These are phyloP conservation scores for Cymbopogon flexuosus DNA, from an alignment of 202 grass and related monocot species.

Conservation along the genomic window DNA sequence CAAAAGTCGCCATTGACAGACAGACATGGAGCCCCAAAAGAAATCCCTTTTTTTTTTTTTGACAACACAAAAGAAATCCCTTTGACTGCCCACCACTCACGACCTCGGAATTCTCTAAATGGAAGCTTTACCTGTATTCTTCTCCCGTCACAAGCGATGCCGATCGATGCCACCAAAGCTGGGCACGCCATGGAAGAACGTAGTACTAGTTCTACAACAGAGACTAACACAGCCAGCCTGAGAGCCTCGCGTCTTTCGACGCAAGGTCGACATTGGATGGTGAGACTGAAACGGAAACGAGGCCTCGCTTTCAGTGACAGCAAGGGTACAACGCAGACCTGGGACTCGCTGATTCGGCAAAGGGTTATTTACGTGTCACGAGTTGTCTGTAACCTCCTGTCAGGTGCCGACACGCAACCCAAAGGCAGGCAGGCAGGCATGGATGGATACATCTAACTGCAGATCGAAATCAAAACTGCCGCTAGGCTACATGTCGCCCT, in stretches of 20 bases:
- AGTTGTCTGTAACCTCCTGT: background rate
- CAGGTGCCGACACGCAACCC: background rate
- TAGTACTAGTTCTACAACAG: background rate
- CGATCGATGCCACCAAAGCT: background rate
- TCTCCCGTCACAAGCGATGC: background rate
- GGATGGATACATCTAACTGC: background rate
- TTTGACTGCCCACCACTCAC: background rate
- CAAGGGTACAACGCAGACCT: background rate
- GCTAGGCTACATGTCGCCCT: slow-evolving; percentile 26
- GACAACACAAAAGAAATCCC: no score
- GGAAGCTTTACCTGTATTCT: background rate
- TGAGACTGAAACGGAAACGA: background rate
- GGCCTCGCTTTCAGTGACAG: slow-evolving; percentile 24
- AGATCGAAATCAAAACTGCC: background rate
- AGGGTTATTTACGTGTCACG: background rate
- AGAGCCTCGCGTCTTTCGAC: background rate
- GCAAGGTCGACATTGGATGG: background rate
- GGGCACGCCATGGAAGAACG: background rate
- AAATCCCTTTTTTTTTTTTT: background rate
- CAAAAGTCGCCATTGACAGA: background rate
- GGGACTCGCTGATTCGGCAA: background rate
- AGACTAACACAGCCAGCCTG: background rate
- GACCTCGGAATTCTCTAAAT: background rate
- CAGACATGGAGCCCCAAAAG: background rate
- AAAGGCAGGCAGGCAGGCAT: background rate